phyloP scores from a whole-genome alignment of 768 basidiomycete genomes.

The Phylloporus sp. region DNA sequence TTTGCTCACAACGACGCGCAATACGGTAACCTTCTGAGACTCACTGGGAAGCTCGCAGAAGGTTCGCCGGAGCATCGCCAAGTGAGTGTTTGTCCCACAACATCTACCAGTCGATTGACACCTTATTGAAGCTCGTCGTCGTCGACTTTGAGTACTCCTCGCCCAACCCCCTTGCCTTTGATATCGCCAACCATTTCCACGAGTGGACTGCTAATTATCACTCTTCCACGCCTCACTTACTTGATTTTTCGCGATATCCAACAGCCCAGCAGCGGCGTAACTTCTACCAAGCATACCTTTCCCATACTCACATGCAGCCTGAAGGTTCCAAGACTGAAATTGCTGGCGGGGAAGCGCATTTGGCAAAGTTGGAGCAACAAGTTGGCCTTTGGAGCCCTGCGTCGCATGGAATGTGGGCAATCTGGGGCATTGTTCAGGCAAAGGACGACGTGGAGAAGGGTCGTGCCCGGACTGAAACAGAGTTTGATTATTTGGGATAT shows the following conservation, averaged over 20 bases:
- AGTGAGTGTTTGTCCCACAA: slow-evolving; percentile 38
- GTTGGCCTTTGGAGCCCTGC: slow-evolving; percentile 87
- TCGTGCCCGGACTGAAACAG: slow-evolving; percentile 45
- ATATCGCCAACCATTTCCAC: slow-evolving; percentile 95
- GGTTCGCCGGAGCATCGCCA: slow-evolving; percentile 71
- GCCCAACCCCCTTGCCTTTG: slow-evolving; percentile 88
- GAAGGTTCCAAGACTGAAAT: slow-evolving; percentile 21
- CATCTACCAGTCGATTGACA: slow-evolving; percentile 10
- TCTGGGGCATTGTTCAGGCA: slow-evolving; percentile 94
- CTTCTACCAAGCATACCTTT: slow-evolving; percentile 83
- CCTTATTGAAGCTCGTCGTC: slow-evolving; percentile 70
- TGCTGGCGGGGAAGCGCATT: slow-evolving; percentile 34
- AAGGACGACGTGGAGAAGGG: slow-evolving; percentile 62
- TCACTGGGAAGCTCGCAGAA: slow-evolving; percentile 48
- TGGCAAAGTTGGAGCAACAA: slow-evolving; percentile 66
- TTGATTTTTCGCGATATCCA: slow-evolving; percentile 66
- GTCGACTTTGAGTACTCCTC: slow-evolving; percentile 98
- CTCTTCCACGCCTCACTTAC: slow-evolving; percentile 58
- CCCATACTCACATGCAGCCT: slow-evolving; percentile 37
- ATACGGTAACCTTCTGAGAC: slow-evolving; percentile 84
- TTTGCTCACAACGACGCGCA: slow-evolving; percentile 95
- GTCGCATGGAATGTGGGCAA: slow-evolving; percentile 86
- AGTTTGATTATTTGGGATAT: slow-evolving; percentile 90
- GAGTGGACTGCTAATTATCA: slow-evolving; percentile 97
- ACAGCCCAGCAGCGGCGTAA: slow-evolving; percentile 64